Evolutionary conservation across 2,329 filamentous ascomycete species (phyloP).

Genomic region (Claviceps pazoutovae): DNA sequence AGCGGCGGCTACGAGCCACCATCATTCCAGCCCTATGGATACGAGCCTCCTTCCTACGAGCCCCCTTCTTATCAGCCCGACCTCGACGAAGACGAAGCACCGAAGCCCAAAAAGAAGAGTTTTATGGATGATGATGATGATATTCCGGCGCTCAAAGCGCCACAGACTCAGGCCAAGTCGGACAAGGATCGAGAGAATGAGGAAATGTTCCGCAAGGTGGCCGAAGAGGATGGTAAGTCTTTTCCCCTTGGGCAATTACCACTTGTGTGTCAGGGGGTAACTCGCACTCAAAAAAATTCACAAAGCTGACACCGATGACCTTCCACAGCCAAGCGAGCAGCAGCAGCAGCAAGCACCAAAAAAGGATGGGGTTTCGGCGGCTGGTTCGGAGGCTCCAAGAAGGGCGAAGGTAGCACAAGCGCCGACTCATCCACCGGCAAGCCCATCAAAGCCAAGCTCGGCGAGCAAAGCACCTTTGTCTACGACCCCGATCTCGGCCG

Average conservation of each 20-base stretch:
- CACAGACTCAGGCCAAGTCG: slow-evolving; percentile 46
- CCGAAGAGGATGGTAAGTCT: slow-evolving; percentile 54
- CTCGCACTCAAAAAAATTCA: background rate
- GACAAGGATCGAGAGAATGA: slow-evolving; percentile 68
- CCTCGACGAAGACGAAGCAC: slow-evolving; percentile 31
- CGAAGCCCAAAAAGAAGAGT: slow-evolving; percentile 58
- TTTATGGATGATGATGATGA: slow-evolving; percentile 67
- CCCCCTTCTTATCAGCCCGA: slow-evolving; percentile 44
- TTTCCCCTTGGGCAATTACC: background rate
- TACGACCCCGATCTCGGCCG: slow-evolving; percentile 94
- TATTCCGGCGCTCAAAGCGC: slow-evolving; percentile 31
- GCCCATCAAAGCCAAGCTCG: slow-evolving; percentile 82
- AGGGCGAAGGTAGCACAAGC: slow-evolving; percentile 26
- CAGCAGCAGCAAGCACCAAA: slow-evolving; percentile 34
- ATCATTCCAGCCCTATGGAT: slow-evolving; percentile 44
- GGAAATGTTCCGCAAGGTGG: slow-evolving; percentile 73
- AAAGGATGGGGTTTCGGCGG: slow-evolving; percentile 70
- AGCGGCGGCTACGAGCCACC: slow-evolving; percentile 45
- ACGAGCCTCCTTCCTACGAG: slow-evolving; percentile 36
- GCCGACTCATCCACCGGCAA: slow-evolving; percentile 37
- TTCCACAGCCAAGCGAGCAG: slow-evolving; percentile 41
- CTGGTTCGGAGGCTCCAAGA: slow-evolving; percentile 69
- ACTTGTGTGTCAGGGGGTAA: too few species aligned
- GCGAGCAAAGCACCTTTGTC: slow-evolving; percentile 83
- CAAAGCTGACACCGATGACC: background rate